A percentile compares a stretch with the other conserved stretches of the same genome.
Conservation (phyloP, 2,329 filamentous ascomycete genomes). For the Venturia aucupariae region DNA sequence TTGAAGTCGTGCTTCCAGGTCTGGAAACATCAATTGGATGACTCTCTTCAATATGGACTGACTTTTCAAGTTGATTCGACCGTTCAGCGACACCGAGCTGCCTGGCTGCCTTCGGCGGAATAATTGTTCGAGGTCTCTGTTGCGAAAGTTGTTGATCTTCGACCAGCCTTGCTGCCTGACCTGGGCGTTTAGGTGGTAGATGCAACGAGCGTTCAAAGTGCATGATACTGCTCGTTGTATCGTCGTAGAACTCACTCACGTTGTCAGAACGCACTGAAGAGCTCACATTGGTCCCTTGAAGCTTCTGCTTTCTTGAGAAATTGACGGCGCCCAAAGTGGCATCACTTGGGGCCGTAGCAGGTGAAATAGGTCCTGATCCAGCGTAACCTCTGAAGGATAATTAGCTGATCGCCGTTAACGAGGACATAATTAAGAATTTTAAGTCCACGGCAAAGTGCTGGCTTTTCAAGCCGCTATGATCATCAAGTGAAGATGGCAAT, state of each 20-base stretch:
- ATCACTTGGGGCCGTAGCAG: not conserved
- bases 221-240: not conserved
- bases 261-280: not conserved
- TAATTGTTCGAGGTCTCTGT: not conserved
- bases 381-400: not conserved
- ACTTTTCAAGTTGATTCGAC: not conserved
- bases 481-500: not conserved
- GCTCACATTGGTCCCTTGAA: not conserved
- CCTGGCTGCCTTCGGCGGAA: conserved; percentile 2
- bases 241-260: conserved; percentile 7
- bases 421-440: not conserved
- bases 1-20: not conserved
- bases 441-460: not conserved
- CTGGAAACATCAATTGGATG: not conserved
- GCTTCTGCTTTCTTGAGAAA: conserved; percentile 2
- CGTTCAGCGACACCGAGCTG: not conserved
- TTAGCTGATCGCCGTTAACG: not conserved
- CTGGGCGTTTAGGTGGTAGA: not conserved
- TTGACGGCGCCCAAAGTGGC: not conserved
- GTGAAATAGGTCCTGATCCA: not conserved
- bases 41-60: not conserved
- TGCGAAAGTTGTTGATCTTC: conserved; percentile 6
- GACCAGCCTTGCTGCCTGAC: not conserved
- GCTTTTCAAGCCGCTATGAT: not conserved
- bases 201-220: not conserved